Base-by-base conservation (phyloP, 2,329 filamentous ascomycete genomes). In the Xylariaceae sp. region DNA sequence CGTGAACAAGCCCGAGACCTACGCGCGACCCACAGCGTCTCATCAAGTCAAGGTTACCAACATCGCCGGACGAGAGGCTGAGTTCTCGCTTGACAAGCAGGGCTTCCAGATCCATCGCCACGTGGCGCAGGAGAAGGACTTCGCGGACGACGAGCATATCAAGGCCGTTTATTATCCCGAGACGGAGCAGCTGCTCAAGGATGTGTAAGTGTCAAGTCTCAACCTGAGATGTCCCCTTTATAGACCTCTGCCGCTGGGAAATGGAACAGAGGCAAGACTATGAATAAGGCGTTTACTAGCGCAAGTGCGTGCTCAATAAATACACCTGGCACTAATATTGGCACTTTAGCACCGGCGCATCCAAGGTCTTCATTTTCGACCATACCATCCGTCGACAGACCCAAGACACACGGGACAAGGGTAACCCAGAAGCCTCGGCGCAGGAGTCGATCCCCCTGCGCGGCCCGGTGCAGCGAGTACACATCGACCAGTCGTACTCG, bases 151-250 rank as follows among this genome's bases (percentile, higher is more conserved):
- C 48, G 82, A 81, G 1, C 78, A 79, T 28, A 87, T 93, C 71
- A 82, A 85, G 68, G 68, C 76, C 3, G 76, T 81, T 5, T 93
- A 92, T 74, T 93, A 93, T 72, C 82, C 87, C 0, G 89, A 92
- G 69, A 84, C 90, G 3, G 86, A 91, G 69, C 74, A 84, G 45
- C 71, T 92, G 17, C 71, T 92, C 0, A 87, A 87, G 54, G 82
- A 85, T 3, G 80, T 70, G 87, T 67, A 70, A 61, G 75, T 65
- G 37, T n/a, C 8, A n/a, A 36, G n/a, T n/a, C n/a, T n/a, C n/a
- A n/a, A n/a, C n/a, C n/a, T n/a, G n/a, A n/a, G n/a, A n/a, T n/a
- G n/a, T n/a, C n/a, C n/a, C n/a, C n/a, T n/a, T n/a, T n/a, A n/a
- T n/a, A n/a, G n/a, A n/a, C n/a, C n/a, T n/a, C n/a, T n/a, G n/a